Base-by-base conservation (phyloP, 805 yeast species). In the Komagataella populi region DNA sequence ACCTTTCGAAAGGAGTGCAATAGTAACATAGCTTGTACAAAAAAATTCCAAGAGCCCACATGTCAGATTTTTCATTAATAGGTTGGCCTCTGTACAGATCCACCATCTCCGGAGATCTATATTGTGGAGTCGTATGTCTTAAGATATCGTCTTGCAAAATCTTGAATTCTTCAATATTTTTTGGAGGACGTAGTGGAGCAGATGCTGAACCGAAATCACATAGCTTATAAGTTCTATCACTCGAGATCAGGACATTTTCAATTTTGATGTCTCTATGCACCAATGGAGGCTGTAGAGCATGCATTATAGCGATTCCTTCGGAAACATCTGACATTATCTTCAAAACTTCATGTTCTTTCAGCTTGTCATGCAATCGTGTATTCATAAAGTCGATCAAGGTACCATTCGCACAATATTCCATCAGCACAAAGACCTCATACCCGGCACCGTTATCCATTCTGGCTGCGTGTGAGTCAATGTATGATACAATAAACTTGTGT, bases 401-500 rank as follows among this genome's bases (percentile, higher is more conserved):
- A 54, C 84, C 83, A 14, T 78, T 74, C 6, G 83, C 74, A 62
- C 95, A 86, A 58, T 78, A 81, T 60, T 86, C 95, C 95, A 86
- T 86, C 50, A 86, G 66, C 14, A 86, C 69, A 55, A 84, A 81
- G 49, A 86, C 95, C 63, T 84, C 95, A 58, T 85, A 86, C 49
- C 85, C 87, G 17, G 62, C 63, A 2, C 70, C 63, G n/a, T 54
- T 55, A 22, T 23, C 53, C 65, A 84, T 69, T 58, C 95, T 74
- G 10, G 95, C 81, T 6, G 99, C 99, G 68, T 93, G 96, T 2
- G 96, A 87, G 65, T 93, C 99, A 50, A 89, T 86, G 64, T 93
- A 93, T 2, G 87, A 81, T 1, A 93, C 99, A 55, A 93, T 81
- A 62, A 83, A 82, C 48, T 77, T 76, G 56, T 85, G 78, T 6